Evolutionary conservation across 306 rosid genomes (phyloP).

Genomic region (Trichosanthes cucumerina): DNA sequence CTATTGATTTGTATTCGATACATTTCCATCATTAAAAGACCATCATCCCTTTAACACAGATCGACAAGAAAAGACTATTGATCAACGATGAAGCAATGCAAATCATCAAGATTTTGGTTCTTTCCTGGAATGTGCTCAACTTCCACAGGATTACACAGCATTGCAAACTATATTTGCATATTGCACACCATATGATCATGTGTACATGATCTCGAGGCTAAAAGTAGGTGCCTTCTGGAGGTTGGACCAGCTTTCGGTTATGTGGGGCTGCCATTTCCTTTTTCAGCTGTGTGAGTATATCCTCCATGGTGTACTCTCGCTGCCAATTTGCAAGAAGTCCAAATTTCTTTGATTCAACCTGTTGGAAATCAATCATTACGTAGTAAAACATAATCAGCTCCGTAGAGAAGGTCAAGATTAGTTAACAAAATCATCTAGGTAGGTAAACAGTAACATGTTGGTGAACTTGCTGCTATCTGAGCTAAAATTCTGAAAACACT

Average conservation of each 20-base stretch:
- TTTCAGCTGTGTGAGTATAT: conserved; percentile 94
- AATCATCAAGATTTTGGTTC: conserved; percentile 5
- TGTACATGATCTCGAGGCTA: conserved; percentile 31
- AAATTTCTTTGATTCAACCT: conserved; percentile 94
- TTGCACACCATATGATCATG: conserved; percentile 12
- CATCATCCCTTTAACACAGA: conserved; percentile 10
- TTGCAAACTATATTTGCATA: conserved; percentile 64
- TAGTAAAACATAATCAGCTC: neutral
- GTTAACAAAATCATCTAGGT: neutral
- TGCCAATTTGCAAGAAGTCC: conserved; percentile 95
- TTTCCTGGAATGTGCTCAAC: conserved; percentile 8
- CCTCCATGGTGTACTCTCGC: conserved; percentile 98
- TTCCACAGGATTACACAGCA: conserved; percentile 51
- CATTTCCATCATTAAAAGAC: neutral
- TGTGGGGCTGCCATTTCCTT: conserved; percentile 96
- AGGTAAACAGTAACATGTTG: neutral
- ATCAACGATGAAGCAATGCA: conserved; percentile 11
- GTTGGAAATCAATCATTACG: conserved; percentile 19
- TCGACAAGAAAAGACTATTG: neutral
- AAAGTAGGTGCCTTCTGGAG: conserved; percentile 97
- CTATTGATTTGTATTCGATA: neutral
- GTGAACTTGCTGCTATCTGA: neutral
- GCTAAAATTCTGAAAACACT: neutral
- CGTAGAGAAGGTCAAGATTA: neutral
- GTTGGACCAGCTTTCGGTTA: conserved; percentile 98